Percentiles rank a stretch among this genome's conserved stretches.
phyloP scores from a whole-genome alignment of 2,329 filamentous ascomycete species.

The Elsinoe perseae region DNA sequence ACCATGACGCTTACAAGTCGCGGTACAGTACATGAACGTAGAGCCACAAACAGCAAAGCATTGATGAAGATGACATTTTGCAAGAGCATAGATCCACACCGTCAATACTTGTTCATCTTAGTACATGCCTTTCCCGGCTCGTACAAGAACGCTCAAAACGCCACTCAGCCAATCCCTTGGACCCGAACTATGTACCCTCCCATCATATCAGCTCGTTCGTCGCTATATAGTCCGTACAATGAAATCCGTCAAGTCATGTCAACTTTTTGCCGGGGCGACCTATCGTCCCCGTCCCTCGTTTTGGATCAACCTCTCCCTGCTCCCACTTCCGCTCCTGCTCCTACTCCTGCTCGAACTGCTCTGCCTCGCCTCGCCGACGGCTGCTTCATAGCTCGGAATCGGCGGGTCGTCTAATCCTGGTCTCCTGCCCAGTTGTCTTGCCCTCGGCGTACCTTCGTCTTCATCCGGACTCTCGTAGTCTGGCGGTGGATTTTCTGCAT shows the following conservation, averaged over 20 bases:
- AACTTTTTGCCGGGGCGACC: not conserved
- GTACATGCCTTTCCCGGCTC: not conserved
- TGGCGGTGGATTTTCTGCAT: slow-evolving; percentile 32
- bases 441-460: slow-evolving; percentile 23
- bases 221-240: not conserved
- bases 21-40: not conserved
- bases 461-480: slow-evolving; percentile 41
- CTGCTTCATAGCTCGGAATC: slow-evolving; percentile 76
- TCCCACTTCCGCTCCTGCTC: not conserved
- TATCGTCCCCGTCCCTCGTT: not conserved
- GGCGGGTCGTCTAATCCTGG: slow-evolving; percentile 45
- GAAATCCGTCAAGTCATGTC: slow-evolving; percentile 13
- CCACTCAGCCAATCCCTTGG: not conserved
- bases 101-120: not conserved
- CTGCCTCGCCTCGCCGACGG: slow-evolving; percentile 39
- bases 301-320: slow-evolving; percentile 1
- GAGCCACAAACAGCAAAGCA: not conserved
- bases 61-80: not conserved
- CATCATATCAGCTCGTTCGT: slow-evolving; percentile 2
- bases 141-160: slow-evolving; percentile 3
- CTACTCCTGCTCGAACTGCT: slow-evolving; percentile 1
- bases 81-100: not conserved
- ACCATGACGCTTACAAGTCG: not conserved
- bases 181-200: slow-evolving; percentile 3
- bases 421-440: slow-evolving; percentile 20